Evolutionary conservation across 352 stramenopile genomes (phyloP).

Genomic region (Pelagophyceae sp.): DNA sequence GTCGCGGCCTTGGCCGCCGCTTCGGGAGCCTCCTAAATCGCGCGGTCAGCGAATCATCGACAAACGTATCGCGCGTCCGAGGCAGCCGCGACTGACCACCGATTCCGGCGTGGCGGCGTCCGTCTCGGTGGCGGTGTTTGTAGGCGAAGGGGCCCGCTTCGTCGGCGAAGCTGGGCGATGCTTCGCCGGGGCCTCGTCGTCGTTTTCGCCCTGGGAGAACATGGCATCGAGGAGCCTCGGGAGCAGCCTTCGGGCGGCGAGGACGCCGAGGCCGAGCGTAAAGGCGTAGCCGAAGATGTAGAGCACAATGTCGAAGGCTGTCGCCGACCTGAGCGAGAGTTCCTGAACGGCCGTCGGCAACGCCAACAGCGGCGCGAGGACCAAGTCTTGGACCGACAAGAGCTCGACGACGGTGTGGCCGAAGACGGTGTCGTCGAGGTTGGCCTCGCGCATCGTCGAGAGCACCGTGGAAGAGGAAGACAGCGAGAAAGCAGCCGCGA

Average conservation of each 20-base stretch:
- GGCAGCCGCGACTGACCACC: too few species aligned
- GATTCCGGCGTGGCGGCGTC: too few species aligned
- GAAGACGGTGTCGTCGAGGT: constrained; percentile 31
- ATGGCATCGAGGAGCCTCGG: not conserved
- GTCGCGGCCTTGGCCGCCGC: not conserved
- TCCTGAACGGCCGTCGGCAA: constrained; percentile 28
- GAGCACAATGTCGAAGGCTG: not conserved
- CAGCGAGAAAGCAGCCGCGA: constrained; percentile 32
- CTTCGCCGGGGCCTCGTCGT: not conserved
- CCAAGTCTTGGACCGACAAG: constrained; percentile 39
- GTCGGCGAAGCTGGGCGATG: too few species aligned
- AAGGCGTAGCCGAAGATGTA: not conserved
- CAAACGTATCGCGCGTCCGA: too few species aligned
- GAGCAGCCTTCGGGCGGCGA: not conserved
- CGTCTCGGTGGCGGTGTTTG: too few species aligned
- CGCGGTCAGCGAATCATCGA: too few species aligned
- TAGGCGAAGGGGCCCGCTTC: too few species aligned
- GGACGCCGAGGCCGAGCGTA: not conserved
- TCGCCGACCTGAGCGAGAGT: constrained; percentile 9
- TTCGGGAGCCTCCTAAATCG: too few species aligned
- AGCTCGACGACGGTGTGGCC: constrained; percentile 36
- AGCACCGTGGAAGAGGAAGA: constrained; percentile 34
- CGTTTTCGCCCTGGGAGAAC: not conserved
- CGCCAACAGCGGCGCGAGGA: constrained; percentile 40
- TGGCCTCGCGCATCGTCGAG: constrained; percentile 27